Evolutionary conservation across 495 filamentous ascomycete species (phyloP), one percentile per base, ranked within the genome.

Genomic region (Trichoderma erinaceum): DNA sequence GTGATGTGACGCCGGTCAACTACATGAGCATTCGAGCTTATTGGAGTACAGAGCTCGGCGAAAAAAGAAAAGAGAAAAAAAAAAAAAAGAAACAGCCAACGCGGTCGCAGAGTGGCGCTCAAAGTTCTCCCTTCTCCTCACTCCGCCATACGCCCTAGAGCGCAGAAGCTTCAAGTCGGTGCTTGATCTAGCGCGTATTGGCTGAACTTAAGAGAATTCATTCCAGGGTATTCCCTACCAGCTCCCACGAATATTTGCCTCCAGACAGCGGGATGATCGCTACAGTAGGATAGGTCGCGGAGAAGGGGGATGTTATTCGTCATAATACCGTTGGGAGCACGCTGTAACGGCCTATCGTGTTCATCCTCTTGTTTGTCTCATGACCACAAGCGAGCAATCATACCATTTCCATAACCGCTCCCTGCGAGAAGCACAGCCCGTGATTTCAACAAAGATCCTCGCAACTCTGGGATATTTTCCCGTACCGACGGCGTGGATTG

Each of bases 191-290:
- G 35, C 35, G 35, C 35, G 35, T 2, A 38, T 38, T 38, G 35
- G 35, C 35, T 38, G 35, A 38, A 48, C 44, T 11, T 7, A 0
- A 11, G 44, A 16, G 15, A 48, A 4, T n/a, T 0, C 13, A 18
- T 15, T 61, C 29, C 56, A 61, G 56, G 56, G 56, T 61, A 16
- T 32, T 61, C 56, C 56, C 23, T 61, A 29, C 27, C 27, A 25
- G 25, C 25, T 23, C 3, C 56, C 27, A 23, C 44, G n/a, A 1
- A 61, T n/a, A 21, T 56, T 25, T n/a, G 18, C 18, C 50, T 25
- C 21, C 50, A n/a, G 15, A 56, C 6, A 61, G 12, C 12, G 32
- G 56, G 56, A 61, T 61, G 23, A 29, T 32, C 56, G 27, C 23
- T 12, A 32, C 4, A 61, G 32, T 1, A 7, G 10, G 16, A 61